Conservation (phyloP, 441 rosid species). For the Monsonia emarginata region DNA sequence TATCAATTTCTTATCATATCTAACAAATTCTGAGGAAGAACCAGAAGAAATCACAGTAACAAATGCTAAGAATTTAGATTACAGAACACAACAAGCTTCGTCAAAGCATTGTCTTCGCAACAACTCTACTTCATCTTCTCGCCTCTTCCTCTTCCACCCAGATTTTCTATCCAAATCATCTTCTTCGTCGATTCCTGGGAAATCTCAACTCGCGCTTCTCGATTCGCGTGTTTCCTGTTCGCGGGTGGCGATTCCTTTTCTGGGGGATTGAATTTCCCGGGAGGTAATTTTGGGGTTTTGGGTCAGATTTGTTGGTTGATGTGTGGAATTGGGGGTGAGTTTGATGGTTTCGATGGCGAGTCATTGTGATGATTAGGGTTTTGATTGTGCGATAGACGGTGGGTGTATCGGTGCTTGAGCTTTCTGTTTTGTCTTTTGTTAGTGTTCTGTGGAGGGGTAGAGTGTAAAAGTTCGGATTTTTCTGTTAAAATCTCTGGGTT, state of each 20-base stretch:
- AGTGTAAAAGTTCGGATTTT: slow-evolving; percentile 5
- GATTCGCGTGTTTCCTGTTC: slow-evolving; percentile 6
- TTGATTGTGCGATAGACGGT: slow-evolving; percentile 6
- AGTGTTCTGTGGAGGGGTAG: slow-evolving; percentile 21
- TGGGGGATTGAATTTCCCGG: slow-evolving; percentile 1
- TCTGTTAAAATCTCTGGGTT: slow-evolving; percentile 15
- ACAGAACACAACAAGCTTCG: slow-evolving; percentile 32
- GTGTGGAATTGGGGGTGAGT: too few species aligned
- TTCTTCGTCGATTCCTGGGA: slow-evolving; percentile 15
- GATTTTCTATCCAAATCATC: background rate
- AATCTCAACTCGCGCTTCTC: too few species aligned
- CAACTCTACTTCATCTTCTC: slow-evolving; percentile 17
- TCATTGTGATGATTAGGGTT: slow-evolving; percentile 25
- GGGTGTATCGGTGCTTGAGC: slow-evolving; percentile 14
- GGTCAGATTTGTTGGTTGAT: slow-evolving; percentile 19
- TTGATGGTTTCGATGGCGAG: slow-evolving; percentile 21
- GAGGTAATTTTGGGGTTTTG: slow-evolving; percentile 7
- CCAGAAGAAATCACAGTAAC: slow-evolving; percentile 10
- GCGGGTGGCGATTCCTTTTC: background rate
- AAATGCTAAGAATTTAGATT: slow-evolving; percentile 1
- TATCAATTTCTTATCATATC: slow-evolving; percentile 8
- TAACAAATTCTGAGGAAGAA: slow-evolving; percentile 2
- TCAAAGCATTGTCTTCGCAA: slow-evolving; percentile 17
- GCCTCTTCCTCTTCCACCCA: slow-evolving; percentile 1
- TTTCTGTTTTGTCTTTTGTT: slow-evolving; percentile 10